Conservation (phyloP, 495 filamentous ascomycete species). For the Aspergillus nidulans region DNA sequence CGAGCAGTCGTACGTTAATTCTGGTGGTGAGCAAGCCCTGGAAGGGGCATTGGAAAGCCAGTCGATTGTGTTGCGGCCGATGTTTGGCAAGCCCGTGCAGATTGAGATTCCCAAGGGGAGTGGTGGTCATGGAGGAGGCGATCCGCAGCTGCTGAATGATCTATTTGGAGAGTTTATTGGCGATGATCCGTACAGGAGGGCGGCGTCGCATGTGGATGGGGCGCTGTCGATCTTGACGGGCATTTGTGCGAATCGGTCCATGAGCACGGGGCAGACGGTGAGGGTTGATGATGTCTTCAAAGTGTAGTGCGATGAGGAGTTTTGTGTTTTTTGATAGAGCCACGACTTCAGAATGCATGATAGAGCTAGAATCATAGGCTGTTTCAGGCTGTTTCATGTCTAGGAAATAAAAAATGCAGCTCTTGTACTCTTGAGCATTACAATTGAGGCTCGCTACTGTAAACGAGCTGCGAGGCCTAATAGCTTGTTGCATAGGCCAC, state of each 20-base stretch:
- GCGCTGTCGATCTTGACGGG: conserved; percentile 53
- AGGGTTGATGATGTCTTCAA: conserved; percentile 24
- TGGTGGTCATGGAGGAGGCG: conserved; percentile 32
- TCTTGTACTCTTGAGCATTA: too few relatives aligned
- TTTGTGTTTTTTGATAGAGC: too few relatives aligned
- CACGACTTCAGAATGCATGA: too few relatives aligned
- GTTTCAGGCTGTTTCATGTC: too few relatives aligned
- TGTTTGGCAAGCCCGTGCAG: conserved; percentile 28
- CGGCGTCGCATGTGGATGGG: conserved; percentile 47
- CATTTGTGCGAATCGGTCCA: conserved; percentile 53
- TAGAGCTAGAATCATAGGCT: too few relatives aligned
- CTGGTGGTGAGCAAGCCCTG: conserved; percentile 28
- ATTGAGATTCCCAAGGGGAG: conserved; percentile 20
- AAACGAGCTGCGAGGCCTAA: too few relatives aligned
- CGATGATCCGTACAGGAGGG: conserved; percentile 20
- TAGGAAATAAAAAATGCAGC: too few relatives aligned
- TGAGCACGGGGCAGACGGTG: conserved; percentile 43
- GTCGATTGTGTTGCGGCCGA: conserved; percentile 38
- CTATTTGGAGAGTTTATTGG: conserved; percentile 21
- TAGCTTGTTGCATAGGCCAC: too few relatives aligned
- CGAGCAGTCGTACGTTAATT: conserved; percentile 32
- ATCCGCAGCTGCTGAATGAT: conserved; percentile 27
- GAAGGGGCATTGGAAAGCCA: conserved; percentile 38
- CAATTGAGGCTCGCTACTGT: too few relatives aligned
- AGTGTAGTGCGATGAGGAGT: too few relatives aligned